Base-by-base conservation (phyloP, 106 monocot genomes). In the Hemerocallis citrina region DNA sequence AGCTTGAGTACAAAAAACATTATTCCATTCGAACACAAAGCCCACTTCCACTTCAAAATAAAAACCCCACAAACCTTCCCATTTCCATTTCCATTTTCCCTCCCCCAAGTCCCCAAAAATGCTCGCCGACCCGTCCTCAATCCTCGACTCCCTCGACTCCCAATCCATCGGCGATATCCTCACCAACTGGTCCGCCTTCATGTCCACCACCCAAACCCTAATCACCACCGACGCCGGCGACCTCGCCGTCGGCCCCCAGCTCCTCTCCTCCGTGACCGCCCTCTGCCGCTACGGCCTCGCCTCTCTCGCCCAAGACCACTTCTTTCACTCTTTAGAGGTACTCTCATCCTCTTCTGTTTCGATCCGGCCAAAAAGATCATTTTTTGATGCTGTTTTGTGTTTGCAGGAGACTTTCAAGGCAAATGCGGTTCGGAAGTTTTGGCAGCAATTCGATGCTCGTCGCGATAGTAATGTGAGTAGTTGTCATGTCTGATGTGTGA, bases 271-370 rank as follows among this genome's bases (percentile, higher is more conserved):
- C 21, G 83, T 78, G 39, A 44, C 52, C 34, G 13, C 66, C 13
- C 70, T 94, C 23, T 77, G 89, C 63, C 25, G 30, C 17, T 57
- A 76, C 25, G 79, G 79, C 43, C 74, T 94, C 16, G 48, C 52
- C 24, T 55, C 69, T 5, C 80, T 94, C 50, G 37, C 75, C 15
- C 67, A 67, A 45, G 93, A 89, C 34, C 72, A 89, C 65, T 89
- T 94, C 65, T 77, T 89, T 43, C 75, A 70, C 14, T 72, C 66
- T 27, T 65, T 89, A 10, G 78, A 89, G 83, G 93, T 89, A 42
- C 5, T 40, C 13, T 29, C 15, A 0, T 55, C 27, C 25, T 51
- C 28, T 51, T 10, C 1, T 51, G 3, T 2, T n/a, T 34, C 22
- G 25, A 19, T 10, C 64, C n/a, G n/a, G n/a, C n/a, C n/a, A n/a